Conservation (phyloP, 2,329 filamentous ascomycete genomes). For the Phoma herbarum region DNA sequence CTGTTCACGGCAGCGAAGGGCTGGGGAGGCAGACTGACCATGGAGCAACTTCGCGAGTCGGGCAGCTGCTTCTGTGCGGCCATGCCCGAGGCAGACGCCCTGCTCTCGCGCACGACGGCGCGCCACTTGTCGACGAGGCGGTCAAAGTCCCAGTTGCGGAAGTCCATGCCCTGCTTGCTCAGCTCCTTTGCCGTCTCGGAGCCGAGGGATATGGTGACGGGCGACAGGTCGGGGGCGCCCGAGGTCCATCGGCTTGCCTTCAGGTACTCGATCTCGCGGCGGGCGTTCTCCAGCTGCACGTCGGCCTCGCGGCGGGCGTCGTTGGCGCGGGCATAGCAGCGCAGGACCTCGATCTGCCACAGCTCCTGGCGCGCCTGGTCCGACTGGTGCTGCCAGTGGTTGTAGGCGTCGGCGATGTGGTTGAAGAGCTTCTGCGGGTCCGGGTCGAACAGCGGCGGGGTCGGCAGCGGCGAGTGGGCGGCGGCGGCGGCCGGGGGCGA, state of each 20-base stretch:
- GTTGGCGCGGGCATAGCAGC: slow-evolving; percentile 55
- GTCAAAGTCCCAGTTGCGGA: slow-evolving; percentile 54
- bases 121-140: slow-evolving; percentile 53
- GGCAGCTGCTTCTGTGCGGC: slow-evolving; percentile 49
- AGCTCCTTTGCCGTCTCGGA: slow-evolving; percentile 52
- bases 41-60: slow-evolving; percentile 40
- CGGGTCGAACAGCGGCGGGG: slow-evolving; percentile 58
- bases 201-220: slow-evolving; percentile 50
- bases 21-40: slow-evolving; percentile 41
- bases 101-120: slow-evolving; percentile 46
- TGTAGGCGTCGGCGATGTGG: slow-evolving; percentile 80
- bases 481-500: slow-evolving; percentile 39
- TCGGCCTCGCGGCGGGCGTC: slow-evolving; percentile 50
- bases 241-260: slow-evolving; percentile 43
- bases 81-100: slow-evolving; percentile 40
- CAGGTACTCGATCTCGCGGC: slow-evolving; percentile 55
- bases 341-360: slow-evolving; percentile 59
- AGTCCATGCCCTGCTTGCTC: slow-evolving; percentile 48
- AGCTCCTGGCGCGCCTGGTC: slow-evolving; percentile 54
- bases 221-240: slow-evolving; percentile 39
- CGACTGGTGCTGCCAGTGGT: slow-evolving; percentile 75
- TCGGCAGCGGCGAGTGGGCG: slow-evolving; percentile 47
- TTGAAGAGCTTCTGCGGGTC: slow-evolving; percentile 74
- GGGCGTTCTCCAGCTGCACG: slow-evolving; percentile 51
- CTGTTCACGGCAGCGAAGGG: slow-evolving; percentile 31